Percentiles rank a stretch among this genome's conserved stretches.
Conservation (phyloP, 2,329 filamentous ascomycete genomes). For the Xylaria sp. region DNA sequence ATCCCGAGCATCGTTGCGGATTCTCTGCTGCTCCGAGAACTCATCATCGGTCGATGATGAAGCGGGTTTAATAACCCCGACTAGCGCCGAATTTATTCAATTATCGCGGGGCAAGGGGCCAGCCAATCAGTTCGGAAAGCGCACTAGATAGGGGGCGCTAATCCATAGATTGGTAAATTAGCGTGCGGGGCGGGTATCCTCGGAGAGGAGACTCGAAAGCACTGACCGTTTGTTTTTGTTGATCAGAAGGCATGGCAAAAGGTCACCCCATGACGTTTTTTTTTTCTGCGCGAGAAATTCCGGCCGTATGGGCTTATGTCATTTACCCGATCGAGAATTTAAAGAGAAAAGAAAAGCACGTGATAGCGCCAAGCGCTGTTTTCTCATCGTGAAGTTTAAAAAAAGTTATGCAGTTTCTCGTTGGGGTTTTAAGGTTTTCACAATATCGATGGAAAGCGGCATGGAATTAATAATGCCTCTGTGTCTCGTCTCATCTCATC, state of each 20-base stretch:
- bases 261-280: background rate
- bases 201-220: too few relatives aligned
- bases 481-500: background rate
- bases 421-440: background rate
- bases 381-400: background rate
- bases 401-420: background rate
- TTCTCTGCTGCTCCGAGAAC: too few relatives aligned
- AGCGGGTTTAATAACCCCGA: too few relatives aligned
- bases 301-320: background rate
- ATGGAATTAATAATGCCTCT: background rate
- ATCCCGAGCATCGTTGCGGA: too few relatives aligned
- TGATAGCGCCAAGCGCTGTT: background rate
- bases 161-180: background rate
- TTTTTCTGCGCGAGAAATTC: background rate
- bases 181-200: background rate
- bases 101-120: background rate
- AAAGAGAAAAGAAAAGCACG: background rate
- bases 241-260: background rate
- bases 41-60: too few relatives aligned
- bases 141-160: background rate
- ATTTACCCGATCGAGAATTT: background rate
- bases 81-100: background rate
- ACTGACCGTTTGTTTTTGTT: background rate
- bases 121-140: background rate
- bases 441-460: background rate